Base-by-base conservation (phyloP, 371 early-diverging fungal genomes). In the Conidiobolus incongruus region DNA sequence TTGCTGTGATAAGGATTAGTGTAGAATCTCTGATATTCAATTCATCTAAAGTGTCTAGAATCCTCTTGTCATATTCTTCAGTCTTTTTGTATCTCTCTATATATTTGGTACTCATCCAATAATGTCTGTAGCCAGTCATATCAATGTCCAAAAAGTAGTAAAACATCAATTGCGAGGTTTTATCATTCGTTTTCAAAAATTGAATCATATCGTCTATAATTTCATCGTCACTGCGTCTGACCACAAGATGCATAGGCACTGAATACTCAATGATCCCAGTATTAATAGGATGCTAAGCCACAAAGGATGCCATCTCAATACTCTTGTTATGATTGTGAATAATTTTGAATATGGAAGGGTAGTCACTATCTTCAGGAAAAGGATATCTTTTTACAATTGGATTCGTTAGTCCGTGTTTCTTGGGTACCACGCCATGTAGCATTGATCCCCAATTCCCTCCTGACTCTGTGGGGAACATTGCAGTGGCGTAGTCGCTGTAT, bases 391-490 rank as follows among this genome's bases (percentile, higher is more conserved):
- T 28, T 4, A 46, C 37, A n/a, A 29, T 39, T 15, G 22, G 39
- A 34, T 49, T 49, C 16, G 5, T 45, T 28, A 49, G 15, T 16
- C 41, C 37, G 35, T 49, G 50, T 23, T 46, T 45, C 2, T 45
- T 35, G 2, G 41, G 40, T 23, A 28, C 22, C 23, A 49, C 46
- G 8, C 50, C 46, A 8, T 38, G 38, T 28, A 49, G 17, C 21
- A 49, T 15, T 1, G 50, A 49, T 7, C 50, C 50, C 50, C 50
- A 49, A 28, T 49, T 49, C 17, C 39, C 35, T 1, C 40, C 50
- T n/a, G 44, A 43, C 10, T 23, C 30, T 2, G 50, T 49, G 17
- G 50, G 50, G 19, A 10, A 21, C 21, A 15, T 10, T 6, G 10
- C 17, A 10, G 6, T 15, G 12, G 40, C 40, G 12, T 40, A 6